Base-by-base conservation (phyloP, 495 filamentous ascomycete species). In the Xylaria grammica region DNA sequence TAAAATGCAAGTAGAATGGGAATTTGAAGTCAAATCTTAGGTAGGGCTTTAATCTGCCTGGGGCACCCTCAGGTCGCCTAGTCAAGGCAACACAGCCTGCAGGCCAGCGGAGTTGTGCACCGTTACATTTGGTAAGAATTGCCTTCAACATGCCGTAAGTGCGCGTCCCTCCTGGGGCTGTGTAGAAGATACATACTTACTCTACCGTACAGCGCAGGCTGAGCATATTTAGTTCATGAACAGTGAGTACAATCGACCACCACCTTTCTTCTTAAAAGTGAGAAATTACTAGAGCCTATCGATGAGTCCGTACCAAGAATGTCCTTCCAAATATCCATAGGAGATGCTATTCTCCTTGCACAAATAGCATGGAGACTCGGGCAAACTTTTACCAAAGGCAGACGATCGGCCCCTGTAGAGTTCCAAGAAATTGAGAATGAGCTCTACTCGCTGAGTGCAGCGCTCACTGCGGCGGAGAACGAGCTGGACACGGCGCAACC, bases 371-470 rank as follows among this genome's bases (percentile, higher is more conserved):
- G 50, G 46, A 53, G 7, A 24, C 30, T 66, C 19, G 64, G 34
- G 5, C 20, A 63, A 15, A 46, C 17, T 17, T 58, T 69, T 42
- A 67, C 63, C 3, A 64, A 45, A 11, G 64, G 57, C 7, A 56
- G 67, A 15, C 62, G 52, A 38, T 60, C 53, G 9, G 64, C 67
- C 6, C 67, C 67, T 19, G 56, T 55, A 1, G 57, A 69, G 30
- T 67, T 69, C 51, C 32, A 56, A 19, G 67, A 69, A 30, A 58
- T 69, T 27, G 54, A 69, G 46, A 66, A 63, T 55, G 50, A 66
- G 40, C 56, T 69, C 2, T 62, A 62, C 36, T 44, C 49, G 6
- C 26, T 69, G 20, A 55, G 54, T 45, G 57, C 49, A 27, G 65
- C 67, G 36, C 58, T 69, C 30, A 52, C 67, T 13, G 48, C 58